Evolutionary conservation across 2,329 filamentous ascomycete genomes (phyloP).

Genomic region (Mycosphaerella sp.): DNA sequence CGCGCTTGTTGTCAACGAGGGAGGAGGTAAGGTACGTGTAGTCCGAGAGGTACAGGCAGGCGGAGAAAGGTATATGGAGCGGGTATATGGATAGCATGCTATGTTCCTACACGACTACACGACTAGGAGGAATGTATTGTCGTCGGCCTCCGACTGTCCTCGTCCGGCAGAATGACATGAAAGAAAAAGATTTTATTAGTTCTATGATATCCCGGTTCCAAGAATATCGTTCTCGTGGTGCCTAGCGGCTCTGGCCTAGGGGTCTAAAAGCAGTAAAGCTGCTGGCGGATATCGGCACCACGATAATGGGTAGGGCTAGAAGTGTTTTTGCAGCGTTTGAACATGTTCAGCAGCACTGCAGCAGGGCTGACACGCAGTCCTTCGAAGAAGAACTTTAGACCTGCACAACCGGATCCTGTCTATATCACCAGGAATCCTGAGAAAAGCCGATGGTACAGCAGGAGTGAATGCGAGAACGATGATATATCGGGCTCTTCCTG

Average conservation of each 20-base stretch:
- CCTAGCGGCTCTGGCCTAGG: neutral
- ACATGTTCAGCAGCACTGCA: no score
- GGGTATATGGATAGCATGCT: no score
- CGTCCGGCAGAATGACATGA: no score
- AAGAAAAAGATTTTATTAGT: no score
- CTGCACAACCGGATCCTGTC: neutral
- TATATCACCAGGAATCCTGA: neutral
- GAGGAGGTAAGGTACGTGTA: neutral
- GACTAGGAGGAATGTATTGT: no score
- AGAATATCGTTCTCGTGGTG: conserved; percentile 13
- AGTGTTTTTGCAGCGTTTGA: no score
- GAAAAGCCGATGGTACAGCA: neutral
- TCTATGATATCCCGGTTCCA: no score
- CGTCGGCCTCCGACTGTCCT: no score
- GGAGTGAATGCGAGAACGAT: conserved; percentile 3
- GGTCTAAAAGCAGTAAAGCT: neutral
- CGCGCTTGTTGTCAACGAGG: no score
- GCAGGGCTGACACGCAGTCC: neutral
- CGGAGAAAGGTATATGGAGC: neutral
- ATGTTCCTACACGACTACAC: no score
- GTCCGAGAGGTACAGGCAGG: no score
- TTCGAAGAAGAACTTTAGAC: no score
- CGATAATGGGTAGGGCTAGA: conserved; percentile 8
- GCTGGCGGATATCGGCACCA: neutral
- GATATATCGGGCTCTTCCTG: neutral